Evolutionary conservation across 495 filamentous ascomycete genomes (phyloP).

Genomic region (Diplogelasinospora grovesii): DNA sequence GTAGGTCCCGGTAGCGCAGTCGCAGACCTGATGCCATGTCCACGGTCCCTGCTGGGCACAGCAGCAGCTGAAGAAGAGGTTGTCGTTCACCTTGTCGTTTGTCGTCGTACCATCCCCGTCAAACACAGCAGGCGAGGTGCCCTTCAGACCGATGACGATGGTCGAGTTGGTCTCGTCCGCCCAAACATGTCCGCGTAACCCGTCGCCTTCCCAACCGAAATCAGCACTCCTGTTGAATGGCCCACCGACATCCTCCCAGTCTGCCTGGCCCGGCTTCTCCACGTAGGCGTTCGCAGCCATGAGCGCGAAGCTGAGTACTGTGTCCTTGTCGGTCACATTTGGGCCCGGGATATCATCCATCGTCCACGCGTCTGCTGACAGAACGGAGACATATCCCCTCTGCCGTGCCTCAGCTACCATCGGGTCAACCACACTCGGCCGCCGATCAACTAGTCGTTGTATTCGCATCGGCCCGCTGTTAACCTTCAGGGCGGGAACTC

Average conservation of each 20-base stretch:
- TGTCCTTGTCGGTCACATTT: constrained; percentile 79
- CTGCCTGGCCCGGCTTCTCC: constrained; percentile 55
- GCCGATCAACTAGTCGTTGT: constrained; percentile 74
- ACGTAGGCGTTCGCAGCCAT: constrained; percentile 90
- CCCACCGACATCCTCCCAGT: constrained; percentile 77
- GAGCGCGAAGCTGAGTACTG: constrained; percentile 72
- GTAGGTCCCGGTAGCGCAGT: constrained; percentile 78
- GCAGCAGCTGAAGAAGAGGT: constrained; percentile 95
- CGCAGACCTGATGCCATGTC: constrained; percentile 84
- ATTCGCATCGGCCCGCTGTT: constrained; percentile 59
- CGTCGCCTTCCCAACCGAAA: constrained; percentile 90
- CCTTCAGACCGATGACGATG: constrained; percentile 86
- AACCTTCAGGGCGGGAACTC: constrained; percentile 40
- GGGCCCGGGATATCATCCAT: constrained; percentile 73
- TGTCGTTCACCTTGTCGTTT: constrained; percentile 96
- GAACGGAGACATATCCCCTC: constrained; percentile 51
- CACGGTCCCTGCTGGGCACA: constrained; percentile 86
- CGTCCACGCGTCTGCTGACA: constrained; percentile 70
- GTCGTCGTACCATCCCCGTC: constrained; percentile 93
- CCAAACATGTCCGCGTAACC: constrained; percentile 88
- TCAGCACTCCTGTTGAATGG: constrained; percentile 72
- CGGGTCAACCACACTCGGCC: constrained; percentile 64
- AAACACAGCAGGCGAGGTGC: constrained; percentile 83
- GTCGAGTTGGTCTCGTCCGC: constrained; percentile 78
- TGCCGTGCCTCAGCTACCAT: constrained; percentile 63